phyloP scores from a whole-genome alignment of 2,329 filamentous ascomycete species.

The Xylaria multiplex region DNA sequence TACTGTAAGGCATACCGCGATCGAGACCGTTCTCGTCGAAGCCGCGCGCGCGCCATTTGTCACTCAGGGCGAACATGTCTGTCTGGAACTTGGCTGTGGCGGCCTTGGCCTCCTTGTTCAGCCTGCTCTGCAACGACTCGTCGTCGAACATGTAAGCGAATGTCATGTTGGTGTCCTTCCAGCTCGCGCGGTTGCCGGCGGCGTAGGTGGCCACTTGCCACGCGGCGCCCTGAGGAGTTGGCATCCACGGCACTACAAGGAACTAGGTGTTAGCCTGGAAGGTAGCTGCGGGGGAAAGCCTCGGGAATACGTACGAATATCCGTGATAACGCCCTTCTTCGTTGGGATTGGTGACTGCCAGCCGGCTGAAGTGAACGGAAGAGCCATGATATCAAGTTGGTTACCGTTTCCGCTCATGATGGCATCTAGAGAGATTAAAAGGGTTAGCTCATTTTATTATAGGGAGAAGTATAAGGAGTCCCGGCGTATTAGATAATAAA shows the following conservation, averaged over 20 bases:
- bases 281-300: not conserved
- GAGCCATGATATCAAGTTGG: slow-evolving; percentile 48
- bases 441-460: slow-evolving; percentile 2
- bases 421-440: slow-evolving; percentile 48
- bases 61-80: slow-evolving; percentile 53
- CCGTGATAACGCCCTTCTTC: slow-evolving; percentile 52
- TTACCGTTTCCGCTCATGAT: slow-evolving; percentile 55
- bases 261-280: slow-evolving; percentile 5
- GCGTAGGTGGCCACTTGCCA: slow-evolving; percentile 52
- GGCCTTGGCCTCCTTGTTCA: slow-evolving; percentile 46
- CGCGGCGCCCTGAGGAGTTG: slow-evolving; percentile 49
- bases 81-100: slow-evolving; percentile 52
- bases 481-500: no score
- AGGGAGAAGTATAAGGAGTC: not conserved
- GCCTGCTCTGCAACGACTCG: slow-evolving; percentile 46
- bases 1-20: slow-evolving; percentile 57
- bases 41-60: slow-evolving; percentile 48
- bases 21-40: slow-evolving; percentile 57
- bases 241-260: slow-evolving; percentile 47
- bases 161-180: slow-evolving; percentile 50
- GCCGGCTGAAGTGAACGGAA: slow-evolving; percentile 57
- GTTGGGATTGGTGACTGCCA: slow-evolving; percentile 54
- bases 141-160: slow-evolving; percentile 56
- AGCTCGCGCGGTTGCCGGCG: slow-evolving; percentile 55
- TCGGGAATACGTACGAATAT: slow-evolving; percentile 32